Base-by-base conservation (phyloP, 352 stramenopile species). In the Phytopythium mirpurense region DNA sequence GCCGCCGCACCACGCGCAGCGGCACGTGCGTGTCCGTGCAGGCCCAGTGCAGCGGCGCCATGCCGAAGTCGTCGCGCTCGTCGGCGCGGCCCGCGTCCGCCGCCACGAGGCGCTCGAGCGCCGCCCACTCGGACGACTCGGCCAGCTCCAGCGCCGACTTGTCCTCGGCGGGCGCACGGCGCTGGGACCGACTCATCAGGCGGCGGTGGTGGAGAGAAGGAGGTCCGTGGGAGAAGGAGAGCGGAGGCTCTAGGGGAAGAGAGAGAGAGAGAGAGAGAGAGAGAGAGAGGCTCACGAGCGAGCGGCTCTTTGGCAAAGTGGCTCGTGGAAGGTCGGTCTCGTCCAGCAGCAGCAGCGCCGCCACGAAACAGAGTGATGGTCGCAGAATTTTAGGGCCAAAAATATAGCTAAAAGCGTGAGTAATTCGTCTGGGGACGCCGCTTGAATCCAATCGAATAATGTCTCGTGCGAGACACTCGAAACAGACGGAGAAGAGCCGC, bases 21-120 rank as follows among this genome's bases (percentile, higher is more conserved):
- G 81, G 73, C 41, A 90, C 82, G 54, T 80, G 67, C 32, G 68
- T 74, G 46, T 87, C 83, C 0, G 81, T 92, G 65, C 83, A 93
- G 38, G 79, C 73, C 83, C 83, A 93, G 65, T 93, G 83, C 49
- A 93, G 67, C 49, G 81, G 76, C 65, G 87, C 83, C 83, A 93
- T 93, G 57, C 81, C 83, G 54, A 90, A 92, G 68, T 93, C 83
- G 65, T 93, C 83, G 56, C 78, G 73, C 53, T 90, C 78, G 43
- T 89, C 70, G 23, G 83, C 83, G 64, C 66, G 68, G 59, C 75
- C 65, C 7, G 77, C 62, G 24, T 80, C 47, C 12, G 63, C 63
- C 10, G 67, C 63, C 52, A 93, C 57, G 46, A 88, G 71, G 21
- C 71, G 72, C 51, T 86, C 69, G 37, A 93, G 68, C 54, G 79